Base-by-base conservation (phyloP, 768 basidiomycete genomes). In the Trametes villosa region DNA sequence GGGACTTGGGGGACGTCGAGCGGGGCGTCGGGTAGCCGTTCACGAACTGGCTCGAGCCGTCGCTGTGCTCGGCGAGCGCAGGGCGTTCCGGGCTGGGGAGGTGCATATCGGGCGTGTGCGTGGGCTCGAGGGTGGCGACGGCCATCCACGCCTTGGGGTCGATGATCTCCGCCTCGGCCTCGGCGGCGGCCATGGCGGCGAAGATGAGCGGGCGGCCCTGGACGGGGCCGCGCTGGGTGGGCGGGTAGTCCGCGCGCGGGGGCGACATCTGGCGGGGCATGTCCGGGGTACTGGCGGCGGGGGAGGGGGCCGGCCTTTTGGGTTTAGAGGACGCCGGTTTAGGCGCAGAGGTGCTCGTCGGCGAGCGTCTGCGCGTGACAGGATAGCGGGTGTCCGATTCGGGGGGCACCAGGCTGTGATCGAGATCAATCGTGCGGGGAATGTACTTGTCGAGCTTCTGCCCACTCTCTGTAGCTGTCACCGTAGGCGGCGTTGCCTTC, bases 121-220 rank as follows among this genome's bases (percentile, higher is more conserved):
- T 50, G 18, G 55, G 5, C 27, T 62, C 61, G 46, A 52, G 38
- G 13, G 62, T 63, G 5, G 52, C 41, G 46, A 63, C 31, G n/a
- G 62, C 62, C 62, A 63, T 63, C 62, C 62, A 63, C 13, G 57
- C 57, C 27, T 22, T 53, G 42, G 62, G 62, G 18, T 59, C 57
- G 30, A 56, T 41, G 46, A 63, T 59, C 53, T 63, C 64, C 15
- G 55, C 52, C 29, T 62, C 57, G 11, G 45, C 38, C 41, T 61
- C 66, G n/a, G 60, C 58, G n/a, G 57, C 59, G 8, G 60, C 61
- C 72, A 82, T 84, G 4, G 86, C 84, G 7, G 85, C 71, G 57
- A 89, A 89, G 31, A 90, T 89, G 24, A 85, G 76, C 1, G 88
- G 86, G 22, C 83, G 84, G 20, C 81, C 82, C 57, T 75, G 77